These are phyloP conservation scores for Cenchrus purpureus DNA, from an alignment of 176 grass and related monocot species.

Conservation along the genomic window DNA sequence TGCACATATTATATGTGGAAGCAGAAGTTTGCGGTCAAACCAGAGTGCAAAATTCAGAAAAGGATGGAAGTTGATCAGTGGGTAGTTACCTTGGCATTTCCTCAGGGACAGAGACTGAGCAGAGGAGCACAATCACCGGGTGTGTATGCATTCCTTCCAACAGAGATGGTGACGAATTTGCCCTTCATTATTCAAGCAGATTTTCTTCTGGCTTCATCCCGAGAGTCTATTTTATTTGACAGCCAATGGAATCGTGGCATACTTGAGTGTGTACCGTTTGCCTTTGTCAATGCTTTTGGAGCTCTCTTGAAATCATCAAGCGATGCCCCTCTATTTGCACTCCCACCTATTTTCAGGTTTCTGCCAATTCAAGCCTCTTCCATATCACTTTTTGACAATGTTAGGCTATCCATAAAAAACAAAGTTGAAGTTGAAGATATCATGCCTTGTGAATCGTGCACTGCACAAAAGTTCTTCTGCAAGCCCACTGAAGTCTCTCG, in stretches of 20 bases:
- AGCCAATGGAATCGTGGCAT: slow-evolving; percentile 56
- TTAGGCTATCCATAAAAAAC: slow-evolving; percentile 42
- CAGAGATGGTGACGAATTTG: slow-evolving; percentile 58
- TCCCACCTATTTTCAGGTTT: slow-evolving; percentile 51
- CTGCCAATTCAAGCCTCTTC: slow-evolving; percentile 39
- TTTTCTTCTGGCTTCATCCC: slow-evolving; percentile 55
- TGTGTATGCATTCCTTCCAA: slow-evolving; percentile 64
- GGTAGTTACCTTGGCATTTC: slow-evolving; percentile 55
- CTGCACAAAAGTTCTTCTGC: slow-evolving; percentile 29
- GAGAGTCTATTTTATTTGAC: slow-evolving; percentile 53
- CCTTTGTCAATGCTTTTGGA: slow-evolving; percentile 56
- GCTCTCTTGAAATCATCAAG: slow-evolving; percentile 31
- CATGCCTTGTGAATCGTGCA: slow-evolving; percentile 51
- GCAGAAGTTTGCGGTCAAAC: slow-evolving; percentile 50
- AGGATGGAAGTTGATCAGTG: slow-evolving; percentile 42
- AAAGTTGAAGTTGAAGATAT: slow-evolving; percentile 27
- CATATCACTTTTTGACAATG: slow-evolving; percentile 21
- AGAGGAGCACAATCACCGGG: slow-evolving; percentile 19
- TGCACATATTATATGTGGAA: slow-evolving; percentile 68
- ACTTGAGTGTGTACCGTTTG: slow-evolving; percentile 42
- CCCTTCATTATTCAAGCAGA: slow-evolving; percentile 71
- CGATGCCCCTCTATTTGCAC: slow-evolving; percentile 6
- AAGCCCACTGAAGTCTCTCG: slow-evolving; percentile 49
- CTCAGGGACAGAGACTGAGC: slow-evolving; percentile 45
- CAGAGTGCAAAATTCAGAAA: slow-evolving; percentile 28